These are phyloP conservation scores for Pichia norvegensis DNA, from an alignment of 1,139 yeast genomes.

Conservation along the genomic window DNA sequence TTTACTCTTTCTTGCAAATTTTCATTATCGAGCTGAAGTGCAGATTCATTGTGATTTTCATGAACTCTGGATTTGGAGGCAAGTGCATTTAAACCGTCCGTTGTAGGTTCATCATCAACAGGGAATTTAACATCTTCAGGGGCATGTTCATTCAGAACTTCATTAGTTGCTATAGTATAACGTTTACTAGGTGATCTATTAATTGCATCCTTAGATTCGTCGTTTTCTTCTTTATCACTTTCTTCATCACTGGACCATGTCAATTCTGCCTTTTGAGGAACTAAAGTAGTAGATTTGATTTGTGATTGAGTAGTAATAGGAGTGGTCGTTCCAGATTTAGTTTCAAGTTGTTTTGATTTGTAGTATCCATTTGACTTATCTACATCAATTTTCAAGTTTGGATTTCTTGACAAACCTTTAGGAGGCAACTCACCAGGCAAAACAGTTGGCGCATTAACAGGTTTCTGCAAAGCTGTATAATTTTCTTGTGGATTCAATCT, in stretches of 20 bases:
- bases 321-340: slow-evolving; percentile 7
- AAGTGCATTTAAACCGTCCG: neutral
- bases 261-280: slow-evolving; percentile 69
- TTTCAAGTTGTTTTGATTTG: neutral
- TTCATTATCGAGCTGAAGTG: slow-evolving; percentile 3
- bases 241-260: slow-evolving; percentile 84
- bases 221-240: slow-evolving; percentile 27
- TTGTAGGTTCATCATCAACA: slow-evolving; percentile 8
- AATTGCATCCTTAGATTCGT: neutral
- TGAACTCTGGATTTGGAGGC: neutral
- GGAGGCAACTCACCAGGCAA: neutral
- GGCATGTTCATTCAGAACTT: slow-evolving; percentile 14
- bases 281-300: slow-evolving; percentile 53
- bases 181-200: slow-evolving; percentile 14
- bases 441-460: neutral
- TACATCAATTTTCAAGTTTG: slow-evolving; percentile 5
- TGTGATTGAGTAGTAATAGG: slow-evolving; percentile 29
- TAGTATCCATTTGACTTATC: slow-evolving; percentile 6
- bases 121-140: slow-evolving; percentile 13
- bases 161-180: slow-evolving; percentile 13
- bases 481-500: slow-evolving; percentile 29
- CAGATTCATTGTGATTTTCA: neutral
- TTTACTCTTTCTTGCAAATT: slow-evolving; percentile 6
- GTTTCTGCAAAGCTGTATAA: neutral
- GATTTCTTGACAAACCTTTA: neutral